Evolutionary conservation across 2,329 filamentous ascomycete species (phyloP), one percentile per base, ranked within the genome.

Genomic region (Scopulariopsis brevicaulis): DNA sequence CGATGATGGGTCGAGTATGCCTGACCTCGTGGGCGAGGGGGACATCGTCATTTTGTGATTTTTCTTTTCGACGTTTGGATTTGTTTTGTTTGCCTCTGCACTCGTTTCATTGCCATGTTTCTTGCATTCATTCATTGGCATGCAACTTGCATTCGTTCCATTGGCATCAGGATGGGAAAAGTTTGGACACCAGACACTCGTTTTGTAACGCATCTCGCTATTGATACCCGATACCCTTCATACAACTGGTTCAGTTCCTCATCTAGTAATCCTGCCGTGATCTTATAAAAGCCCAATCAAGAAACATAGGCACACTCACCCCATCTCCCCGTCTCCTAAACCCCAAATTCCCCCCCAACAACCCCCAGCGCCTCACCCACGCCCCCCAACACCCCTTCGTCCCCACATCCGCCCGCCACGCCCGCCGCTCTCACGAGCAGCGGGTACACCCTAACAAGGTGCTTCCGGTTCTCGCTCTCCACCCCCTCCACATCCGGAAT

Each of bases 381-480:
- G 61, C 85, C 72, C 46, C 71, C 71, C 61, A 82, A 67, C 6
- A 89, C 77, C 65, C 82, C 78, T 46, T 77, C 78, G 66, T 91
- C 87, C 3, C 82, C 82, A 7, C 76, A 70, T 7, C 73, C 71
- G 0, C 75, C 80, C 32, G 84, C 82, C 55, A 80, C 80, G 62
- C 77, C 74, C 3, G 84, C 73, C 2, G 85, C 87, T 62, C 80
- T 78, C 20, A 87, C 79, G 55, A 95, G 69, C 55, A 97, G 74
- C 8, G 90, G 89, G 69, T 95, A 96, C 61, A 99, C 71, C 66
- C 87, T 80, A 62, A 89, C 77, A 35, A 97, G 73, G 71, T 97
- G 92, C 67, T 87, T 90, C 66, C 84, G 84, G 15, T 73, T 75
- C 60, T 81, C 77, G 60, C 79, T 81, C 53, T 78, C 75, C n/a